A percentile compares a stretch with the other conserved stretches of the same genome.
Evolutionary conservation across 345 rosid genomes (phyloP).

Genomic region (Bruguiera parviflora): DNA sequence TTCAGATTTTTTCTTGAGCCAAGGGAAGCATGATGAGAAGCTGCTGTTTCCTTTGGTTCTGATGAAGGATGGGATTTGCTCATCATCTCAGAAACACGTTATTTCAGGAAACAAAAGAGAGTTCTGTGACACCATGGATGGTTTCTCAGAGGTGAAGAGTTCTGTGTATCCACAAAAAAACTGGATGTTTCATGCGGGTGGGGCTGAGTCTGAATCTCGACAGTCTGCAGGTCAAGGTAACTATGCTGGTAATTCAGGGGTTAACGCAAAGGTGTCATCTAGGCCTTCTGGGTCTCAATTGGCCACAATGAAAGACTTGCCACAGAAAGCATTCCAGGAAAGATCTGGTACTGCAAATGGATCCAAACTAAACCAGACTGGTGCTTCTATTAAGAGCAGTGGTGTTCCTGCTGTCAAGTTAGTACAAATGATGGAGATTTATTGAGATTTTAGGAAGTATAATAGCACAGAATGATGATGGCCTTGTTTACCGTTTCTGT

Average conservation of each 20-base stretch:
- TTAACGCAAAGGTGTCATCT: slow-evolving; percentile 44
- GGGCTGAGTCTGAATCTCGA: slow-evolving; percentile 38
- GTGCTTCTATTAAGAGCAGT: slow-evolving; percentile 41
- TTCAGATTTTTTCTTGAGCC: slow-evolving; percentile 39
- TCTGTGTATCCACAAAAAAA: slow-evolving; percentile 50
- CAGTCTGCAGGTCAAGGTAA: slow-evolving; percentile 41
- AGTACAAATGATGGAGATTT: slow-evolving; percentile 19
- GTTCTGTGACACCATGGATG: slow-evolving; percentile 69
- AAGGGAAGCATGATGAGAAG: slow-evolving; percentile 63
- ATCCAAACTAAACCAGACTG: slow-evolving; percentile 27
- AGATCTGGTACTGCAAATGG: slow-evolving; percentile 22
- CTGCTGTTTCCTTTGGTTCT: slow-evolving; percentile 73
- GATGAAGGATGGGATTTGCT: slow-evolving; percentile 48
- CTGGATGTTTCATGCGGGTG: slow-evolving; percentile 56
- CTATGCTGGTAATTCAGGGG: slow-evolving; percentile 42
- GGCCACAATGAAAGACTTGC: slow-evolving; percentile 39
- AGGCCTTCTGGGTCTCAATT: slow-evolving; percentile 40
- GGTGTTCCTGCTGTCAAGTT: slow-evolving; percentile 76
- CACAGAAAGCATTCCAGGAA: slow-evolving; percentile 40
- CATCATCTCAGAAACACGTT: slow-evolving; percentile 44
- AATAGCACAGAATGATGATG: not conserved
- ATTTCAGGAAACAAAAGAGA: slow-evolving; percentile 81
- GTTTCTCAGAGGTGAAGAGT: slow-evolving; percentile 56
- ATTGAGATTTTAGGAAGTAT: not conserved
- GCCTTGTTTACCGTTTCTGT: slow-evolving; percentile 3